Conservation (phyloP, 495 filamentous ascomycete genomes). For the Podospora fimiseda region DNA sequence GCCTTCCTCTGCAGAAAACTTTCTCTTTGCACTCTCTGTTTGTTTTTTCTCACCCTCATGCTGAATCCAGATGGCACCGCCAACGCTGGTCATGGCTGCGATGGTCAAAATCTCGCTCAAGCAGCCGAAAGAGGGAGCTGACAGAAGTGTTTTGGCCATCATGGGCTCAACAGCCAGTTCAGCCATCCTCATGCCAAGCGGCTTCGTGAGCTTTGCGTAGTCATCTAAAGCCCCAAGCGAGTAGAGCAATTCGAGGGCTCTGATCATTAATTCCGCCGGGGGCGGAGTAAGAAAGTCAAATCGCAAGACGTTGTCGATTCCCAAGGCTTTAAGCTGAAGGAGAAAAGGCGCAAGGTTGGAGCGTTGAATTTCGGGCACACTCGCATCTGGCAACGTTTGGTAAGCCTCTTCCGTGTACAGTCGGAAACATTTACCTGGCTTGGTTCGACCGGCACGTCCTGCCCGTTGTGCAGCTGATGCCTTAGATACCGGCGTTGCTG, state of each 20-base stretch:
- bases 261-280: conserved; percentile 78
- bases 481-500: conserved; percentile 81
- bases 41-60: conserved; percentile 68
- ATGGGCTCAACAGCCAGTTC: conserved; percentile 93
- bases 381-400: conserved; percentile 62
- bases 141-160: conserved; percentile 87
- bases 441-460: conserved; percentile 86
- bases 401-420: conserved; percentile 80
- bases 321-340: conserved; percentile 90
- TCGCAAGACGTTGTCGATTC: conserved; percentile 89
- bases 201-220: conserved; percentile 86
- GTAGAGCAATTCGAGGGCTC: conserved; percentile 83
- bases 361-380: conserved; percentile 85
- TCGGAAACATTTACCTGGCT: conserved; percentile 89
- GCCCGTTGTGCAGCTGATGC: conserved; percentile 89
- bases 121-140: conserved; percentile 69
- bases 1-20: conserved; percentile 89
- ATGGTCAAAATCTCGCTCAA: conserved; percentile 82
- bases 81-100: conserved; percentile 88
- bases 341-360: conserved; percentile 87
- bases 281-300: conserved; percentile 89
- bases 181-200: conserved; percentile 84
- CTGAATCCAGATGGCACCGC: conserved; percentile 74
- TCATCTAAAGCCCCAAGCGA: conserved; percentile 84
- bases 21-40: conserved; percentile 64